Base-by-base conservation (phyloP, 345 rosid genomes). In the Raphanus raphanistrum region DNA sequence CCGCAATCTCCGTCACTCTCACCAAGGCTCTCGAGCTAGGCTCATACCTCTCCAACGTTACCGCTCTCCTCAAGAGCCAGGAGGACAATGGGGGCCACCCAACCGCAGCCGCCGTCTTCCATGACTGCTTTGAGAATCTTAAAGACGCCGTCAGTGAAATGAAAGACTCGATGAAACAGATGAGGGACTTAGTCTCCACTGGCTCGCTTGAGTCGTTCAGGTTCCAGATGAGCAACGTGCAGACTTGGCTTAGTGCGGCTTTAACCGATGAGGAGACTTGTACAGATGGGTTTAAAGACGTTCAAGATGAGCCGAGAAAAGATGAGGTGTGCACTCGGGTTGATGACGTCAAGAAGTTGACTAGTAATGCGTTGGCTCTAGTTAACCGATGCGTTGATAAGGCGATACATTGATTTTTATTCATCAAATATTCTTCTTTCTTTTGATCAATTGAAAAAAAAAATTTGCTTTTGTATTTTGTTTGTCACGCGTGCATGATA, bases 241-340 rank as follows among this genome's bases (percentile, higher is more conserved):
- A 90, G 84, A 94, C 97, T 33, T 94, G 98, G 98, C 89, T 94
- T 79, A 94, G 98, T 84, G 93, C 98, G 0, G 95, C 97, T 11
- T 68, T 92, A 76, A 92, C 97, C 25, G 89, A 94, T 68, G 91
- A 94, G 77, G 97, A 94, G 60, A 92, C 95, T 31, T 94, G 98
- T 41, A 85, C 88, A 59, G 98, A 94, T 50, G 98, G 93, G 63
- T 89, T 92, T 38, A 85, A 82, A 60, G 95, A 84, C 35, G 80
- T 88, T 74, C 12, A 60, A 0, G 95, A 90, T 3, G 80, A 87
- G 4, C 84, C 84, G 48, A 71, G 79, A 84, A 85, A 86, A 73
- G 43, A 81, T 81, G 88, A 83, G 16, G 86, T 94, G 54, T 75
- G 82, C 43, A 54, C 72, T 5, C 85, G 86, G 32, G 89, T 84